Evolutionary conservation across 495 filamentous ascomycete genomes (phyloP).

Genomic region (Hypoxylon fuscum): DNA sequence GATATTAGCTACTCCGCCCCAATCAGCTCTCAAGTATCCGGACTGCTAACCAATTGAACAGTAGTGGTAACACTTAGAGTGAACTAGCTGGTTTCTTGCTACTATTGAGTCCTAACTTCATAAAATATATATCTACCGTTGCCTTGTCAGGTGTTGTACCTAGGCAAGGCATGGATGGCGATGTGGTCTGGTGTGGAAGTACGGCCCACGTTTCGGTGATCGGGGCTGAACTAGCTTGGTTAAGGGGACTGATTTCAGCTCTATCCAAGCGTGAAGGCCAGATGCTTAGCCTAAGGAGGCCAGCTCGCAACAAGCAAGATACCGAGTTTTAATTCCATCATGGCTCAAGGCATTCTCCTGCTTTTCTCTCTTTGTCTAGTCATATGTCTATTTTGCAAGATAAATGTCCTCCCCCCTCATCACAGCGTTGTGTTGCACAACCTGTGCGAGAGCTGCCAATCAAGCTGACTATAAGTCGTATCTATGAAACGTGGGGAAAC

Average conservation of each 20-base stretch:
- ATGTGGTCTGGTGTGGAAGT: too few relatives aligned
- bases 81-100: too few relatives aligned
- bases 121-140: too few relatives aligned
- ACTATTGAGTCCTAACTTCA: too few relatives aligned
- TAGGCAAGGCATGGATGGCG: too few relatives aligned
- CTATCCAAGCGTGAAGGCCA: conserved; percentile 7
- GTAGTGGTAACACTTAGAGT: too few relatives aligned
- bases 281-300: conserved; percentile 1
- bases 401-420: conserved; percentile 5
- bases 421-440: conserved; percentile 12
- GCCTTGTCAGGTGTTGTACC: too few relatives aligned
- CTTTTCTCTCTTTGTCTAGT: conserved; percentile 17
- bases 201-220: conserved; percentile 31
- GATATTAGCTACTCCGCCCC: too few relatives aligned
- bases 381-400: neutral
- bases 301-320: conserved; percentile 14
- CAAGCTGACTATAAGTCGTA: conserved; percentile 6
- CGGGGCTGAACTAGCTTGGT: conserved; percentile 29
- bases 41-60: too few relatives aligned
- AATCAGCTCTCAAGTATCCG: too few relatives aligned
- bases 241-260: conserved; percentile 20
- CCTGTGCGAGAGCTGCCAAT: conserved; percentile 28
- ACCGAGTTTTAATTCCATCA: neutral
- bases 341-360: conserved; percentile 1
- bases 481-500: conserved; percentile 33